phyloP scores from a whole-genome alignment of 805 yeast genomes.

The Peterozyma toletana region DNA sequence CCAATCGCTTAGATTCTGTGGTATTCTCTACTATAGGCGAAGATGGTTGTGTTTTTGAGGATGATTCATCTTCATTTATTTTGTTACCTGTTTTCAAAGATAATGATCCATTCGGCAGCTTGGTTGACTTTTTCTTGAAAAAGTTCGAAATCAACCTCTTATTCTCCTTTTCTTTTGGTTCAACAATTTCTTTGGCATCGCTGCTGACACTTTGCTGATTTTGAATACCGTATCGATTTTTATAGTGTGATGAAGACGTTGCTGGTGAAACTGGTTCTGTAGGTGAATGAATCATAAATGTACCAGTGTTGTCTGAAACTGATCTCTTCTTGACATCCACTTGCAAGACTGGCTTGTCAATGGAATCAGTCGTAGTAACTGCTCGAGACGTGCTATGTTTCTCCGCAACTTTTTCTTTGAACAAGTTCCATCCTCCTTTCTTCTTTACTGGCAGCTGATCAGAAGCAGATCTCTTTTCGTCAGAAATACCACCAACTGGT shows the following conservation, averaged over 20 bases:
- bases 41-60: too few relatives aligned
- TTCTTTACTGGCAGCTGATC: background rate
- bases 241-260: constrained; percentile 13
- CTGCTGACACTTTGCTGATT: background rate
- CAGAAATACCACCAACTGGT: too few relatives aligned
- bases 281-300: too few relatives aligned
- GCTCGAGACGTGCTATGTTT: background rate
- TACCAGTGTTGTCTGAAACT: background rate
- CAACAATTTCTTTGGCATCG: constrained; percentile 2
- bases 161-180: constrained; percentile 5
- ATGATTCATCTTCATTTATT: too few relatives aligned
- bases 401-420: constrained; percentile 9
- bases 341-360: background rate
- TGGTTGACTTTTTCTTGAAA: constrained; percentile 15
- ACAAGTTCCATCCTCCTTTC: constrained; percentile 10
- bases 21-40: too few relatives aligned
- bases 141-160: constrained; percentile 16
- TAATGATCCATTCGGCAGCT: background rate
- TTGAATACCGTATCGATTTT: constrained; percentile 19
- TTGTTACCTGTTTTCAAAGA: too few relatives aligned
- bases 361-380: background rate
- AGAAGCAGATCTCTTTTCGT: background rate
- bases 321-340: background rate
- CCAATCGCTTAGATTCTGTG: too few relatives aligned
- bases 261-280: background rate